phyloP scores from a whole-genome alignment of 306 rosid species.

The Cercis canadensis region DNA sequence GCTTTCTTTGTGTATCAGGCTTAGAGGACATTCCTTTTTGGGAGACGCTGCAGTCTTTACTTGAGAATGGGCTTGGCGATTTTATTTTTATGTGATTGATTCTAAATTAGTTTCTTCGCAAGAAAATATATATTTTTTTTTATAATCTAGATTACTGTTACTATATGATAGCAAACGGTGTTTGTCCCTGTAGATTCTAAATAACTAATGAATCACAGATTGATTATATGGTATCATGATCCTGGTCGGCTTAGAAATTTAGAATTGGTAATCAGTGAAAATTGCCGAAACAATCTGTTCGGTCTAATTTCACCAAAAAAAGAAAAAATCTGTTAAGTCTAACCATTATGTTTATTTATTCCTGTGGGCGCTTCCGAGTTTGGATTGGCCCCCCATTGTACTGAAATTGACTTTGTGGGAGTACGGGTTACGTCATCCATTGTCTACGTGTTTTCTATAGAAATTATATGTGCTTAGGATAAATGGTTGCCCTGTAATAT shows the following conservation, averaged over 20 bases:
- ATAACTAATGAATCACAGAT: slow-evolving; percentile 30
- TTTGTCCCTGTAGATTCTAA: slow-evolving; percentile 33
- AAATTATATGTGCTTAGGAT: too few species aligned
- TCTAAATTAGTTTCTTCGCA: slow-evolving; percentile 20
- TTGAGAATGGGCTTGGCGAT: slow-evolving; percentile 14
- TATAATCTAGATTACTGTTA: slow-evolving; percentile 21
- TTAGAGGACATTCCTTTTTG: slow-evolving; percentile 32
- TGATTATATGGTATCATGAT: not conserved
- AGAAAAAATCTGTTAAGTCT: too few species aligned
- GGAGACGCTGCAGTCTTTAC: slow-evolving; percentile 16
- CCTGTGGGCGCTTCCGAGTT: too few species aligned
- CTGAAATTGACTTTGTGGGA: too few species aligned
- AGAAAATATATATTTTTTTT: too few species aligned
- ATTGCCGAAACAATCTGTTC: not conserved
- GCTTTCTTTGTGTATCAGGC: slow-evolving; percentile 36
- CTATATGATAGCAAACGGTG: slow-evolving; percentile 24
- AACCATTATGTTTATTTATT: too few species aligned
- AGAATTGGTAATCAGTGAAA: not conserved
- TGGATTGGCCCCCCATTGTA: too few species aligned
- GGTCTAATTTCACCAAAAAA: too few species aligned
- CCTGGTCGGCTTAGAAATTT: too few species aligned
- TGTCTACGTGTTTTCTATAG: too few species aligned
- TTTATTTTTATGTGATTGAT: slow-evolving; percentile 22
- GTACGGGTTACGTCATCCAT: too few species aligned
- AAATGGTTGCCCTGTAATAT: too few species aligned